phyloP scores from a whole-genome alignment of 192 early-diverging fungal genomes.

The Kappamyces sp. region DNA sequence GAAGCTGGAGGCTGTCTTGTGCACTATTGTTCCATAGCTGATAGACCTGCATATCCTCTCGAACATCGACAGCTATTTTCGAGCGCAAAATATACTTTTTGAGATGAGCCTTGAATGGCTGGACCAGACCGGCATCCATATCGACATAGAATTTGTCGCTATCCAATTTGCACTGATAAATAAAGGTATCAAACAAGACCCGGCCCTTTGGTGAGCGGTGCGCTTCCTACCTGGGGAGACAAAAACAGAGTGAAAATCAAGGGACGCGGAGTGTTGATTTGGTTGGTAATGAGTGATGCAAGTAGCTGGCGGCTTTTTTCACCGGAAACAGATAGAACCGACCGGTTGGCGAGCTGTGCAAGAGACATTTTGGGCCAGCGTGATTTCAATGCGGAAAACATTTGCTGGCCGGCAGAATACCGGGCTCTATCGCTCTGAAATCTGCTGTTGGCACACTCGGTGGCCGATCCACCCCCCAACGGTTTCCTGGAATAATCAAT shows the following conservation, averaged over 20 bases:
- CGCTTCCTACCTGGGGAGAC: no score
- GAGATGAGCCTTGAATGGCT: constrained; percentile 57
- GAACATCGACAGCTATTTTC: constrained; percentile 67
- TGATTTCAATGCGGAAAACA: no score
- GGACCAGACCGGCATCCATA: constrained; percentile 51
- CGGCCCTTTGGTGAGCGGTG: constrained; percentile 55
- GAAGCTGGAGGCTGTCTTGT: background rate
- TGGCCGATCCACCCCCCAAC: no score
- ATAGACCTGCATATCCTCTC: constrained; percentile 58
- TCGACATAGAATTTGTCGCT: constrained; percentile 67
- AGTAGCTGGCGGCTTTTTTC: background rate
- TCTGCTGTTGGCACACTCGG: no score
- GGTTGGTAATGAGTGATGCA: background rate
- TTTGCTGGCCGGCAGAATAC: no score
- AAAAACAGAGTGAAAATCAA: background rate
- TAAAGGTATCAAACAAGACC: constrained; percentile 81
- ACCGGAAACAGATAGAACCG: background rate
- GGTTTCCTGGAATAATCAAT: no score
- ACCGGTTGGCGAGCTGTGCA: background rate
- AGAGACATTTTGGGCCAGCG: background rate
- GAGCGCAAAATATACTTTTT: constrained; percentile 72
- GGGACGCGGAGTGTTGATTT: background rate
- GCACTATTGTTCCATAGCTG: constrained; percentile 64
- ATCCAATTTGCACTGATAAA: constrained; percentile 65
- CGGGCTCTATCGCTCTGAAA: no score